phyloP scores from a whole-genome alignment of 2,329 filamentous ascomycete genomes.

The Ciborinia camelliae region DNA sequence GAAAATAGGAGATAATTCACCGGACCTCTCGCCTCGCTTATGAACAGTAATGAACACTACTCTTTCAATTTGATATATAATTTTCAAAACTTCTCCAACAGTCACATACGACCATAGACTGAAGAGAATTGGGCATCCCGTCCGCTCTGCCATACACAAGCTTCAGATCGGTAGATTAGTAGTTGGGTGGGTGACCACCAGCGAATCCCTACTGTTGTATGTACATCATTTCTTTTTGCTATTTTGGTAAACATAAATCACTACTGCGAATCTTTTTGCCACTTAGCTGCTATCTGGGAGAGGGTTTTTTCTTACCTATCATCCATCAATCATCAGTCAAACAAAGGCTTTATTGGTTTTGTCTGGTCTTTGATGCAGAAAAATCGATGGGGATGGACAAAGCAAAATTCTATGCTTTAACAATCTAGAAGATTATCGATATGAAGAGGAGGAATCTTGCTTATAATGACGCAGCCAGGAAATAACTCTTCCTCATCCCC shows the following conservation, averaged over 20 bases:
- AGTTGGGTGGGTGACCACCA: conserved; percentile 6
- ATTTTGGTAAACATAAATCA: not conserved
- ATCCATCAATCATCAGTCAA: not conserved
- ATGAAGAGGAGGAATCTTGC: too few relatives aligned
- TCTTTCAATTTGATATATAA: not conserved
- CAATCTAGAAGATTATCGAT: too few relatives aligned
- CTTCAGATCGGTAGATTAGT: conserved; percentile 11
- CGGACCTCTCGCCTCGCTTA: too few relatives aligned
- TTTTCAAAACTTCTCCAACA: fast-evolving
- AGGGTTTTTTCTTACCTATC: not conserved
- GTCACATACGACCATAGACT: not conserved
- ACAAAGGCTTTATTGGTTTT: too few relatives aligned
- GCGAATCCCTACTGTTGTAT: conserved; percentile 6
- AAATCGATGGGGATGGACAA: too few relatives aligned
- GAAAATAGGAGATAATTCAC: too few relatives aligned
- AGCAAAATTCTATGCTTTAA: too few relatives aligned
- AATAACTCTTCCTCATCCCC: too few relatives aligned
- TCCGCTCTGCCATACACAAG: conserved; percentile 15
- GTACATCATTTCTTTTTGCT: not conserved
- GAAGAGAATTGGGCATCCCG: conserved; percentile 10
- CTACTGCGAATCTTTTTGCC: not conserved
- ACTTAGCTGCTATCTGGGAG: not conserved
- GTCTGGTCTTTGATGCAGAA: too few relatives aligned
- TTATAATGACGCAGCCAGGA: too few relatives aligned
- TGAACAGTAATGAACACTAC: too few relatives aligned